Percentiles rank a stretch among this genome's conserved stretches.
phyloP scores from a whole-genome alignment of 1,284 basidiomycete genomes.

The Boletus semigastroideus region DNA sequence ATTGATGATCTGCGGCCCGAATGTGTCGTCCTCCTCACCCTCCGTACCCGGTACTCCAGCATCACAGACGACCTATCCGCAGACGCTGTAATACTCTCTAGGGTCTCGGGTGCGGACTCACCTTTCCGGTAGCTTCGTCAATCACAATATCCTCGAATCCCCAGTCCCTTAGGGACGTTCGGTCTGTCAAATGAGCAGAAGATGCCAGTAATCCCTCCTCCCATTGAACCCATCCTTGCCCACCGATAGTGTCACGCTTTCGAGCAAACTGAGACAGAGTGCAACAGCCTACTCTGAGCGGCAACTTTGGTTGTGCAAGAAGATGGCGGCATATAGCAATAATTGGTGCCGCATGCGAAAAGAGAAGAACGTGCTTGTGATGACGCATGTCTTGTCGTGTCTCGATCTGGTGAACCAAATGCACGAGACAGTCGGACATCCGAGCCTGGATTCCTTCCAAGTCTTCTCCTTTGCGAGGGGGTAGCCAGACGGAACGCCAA shows the following conservation, averaged over 20 bases:
- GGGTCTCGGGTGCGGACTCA: conserved; percentile 22
- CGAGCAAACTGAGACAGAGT: conserved; percentile 56
- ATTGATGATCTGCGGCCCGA: conserved; percentile 48
- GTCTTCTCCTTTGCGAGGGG: conserved; percentile 71
- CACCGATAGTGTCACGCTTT: conserved; percentile 21
- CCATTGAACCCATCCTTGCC: conserved; percentile 44
- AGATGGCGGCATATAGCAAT: conserved; percentile 70
- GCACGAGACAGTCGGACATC: conserved; percentile 48
- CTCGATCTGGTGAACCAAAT: conserved; percentile 53
- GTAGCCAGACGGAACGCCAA: conserved; percentile 67
- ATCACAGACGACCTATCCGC: conserved; percentile 57
- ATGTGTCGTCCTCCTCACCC: conserved; percentile 51
- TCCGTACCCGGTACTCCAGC: conserved; percentile 55
- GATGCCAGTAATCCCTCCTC: conserved; percentile 48
- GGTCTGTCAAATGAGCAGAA: conserved; percentile 55
- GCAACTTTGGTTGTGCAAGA: conserved; percentile 48
- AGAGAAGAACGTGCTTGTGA: conserved; percentile 58
- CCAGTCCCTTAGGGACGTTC: conserved; percentile 70
- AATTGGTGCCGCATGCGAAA: conserved; percentile 79
- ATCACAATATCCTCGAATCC: conserved; percentile 72
- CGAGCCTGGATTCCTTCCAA: conserved; percentile 65
- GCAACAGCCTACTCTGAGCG: conserved; percentile 68
- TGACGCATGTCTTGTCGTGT: conserved; percentile 38
- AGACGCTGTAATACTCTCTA: neutral
- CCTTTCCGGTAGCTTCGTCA: conserved; percentile 42